These are phyloP conservation scores for Candida tallmaniae DNA, from an alignment of 805 yeast species.

Conservation along the genomic window DNA sequence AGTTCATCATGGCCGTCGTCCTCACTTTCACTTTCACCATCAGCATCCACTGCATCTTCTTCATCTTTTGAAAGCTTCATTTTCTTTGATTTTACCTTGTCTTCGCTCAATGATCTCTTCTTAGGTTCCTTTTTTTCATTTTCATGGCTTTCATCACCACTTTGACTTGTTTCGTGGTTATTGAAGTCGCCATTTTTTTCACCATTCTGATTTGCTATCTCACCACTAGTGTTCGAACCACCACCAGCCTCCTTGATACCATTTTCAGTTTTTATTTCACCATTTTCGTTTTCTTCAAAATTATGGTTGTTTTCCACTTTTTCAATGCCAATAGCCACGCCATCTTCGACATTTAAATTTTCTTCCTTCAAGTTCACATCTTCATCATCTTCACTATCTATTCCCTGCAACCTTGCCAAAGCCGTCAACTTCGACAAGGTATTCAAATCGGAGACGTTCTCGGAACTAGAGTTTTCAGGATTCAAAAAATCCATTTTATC, in stretches of 20 bases:
- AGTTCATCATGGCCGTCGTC: conserved; percentile 10
- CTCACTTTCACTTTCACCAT: conserved; percentile 8
- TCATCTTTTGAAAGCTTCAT: neutral
- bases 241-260: neutral
- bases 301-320: neutral
- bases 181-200: neutral
- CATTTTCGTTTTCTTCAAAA: too few relatives aligned
- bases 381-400: conserved; percentile 29
- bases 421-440: conserved; percentile 39
- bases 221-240: neutral
- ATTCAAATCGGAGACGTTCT: conserved; percentile 31
- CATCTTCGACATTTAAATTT: neutral
- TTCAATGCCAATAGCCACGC: conserved; percentile 2
- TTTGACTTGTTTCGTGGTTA: conserved; percentile 3
- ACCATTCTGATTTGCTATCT: neutral
- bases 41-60: neutral
- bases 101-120: neutral
- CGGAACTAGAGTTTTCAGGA: conserved; percentile 18
- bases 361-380: neutral
- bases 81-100: neutral
- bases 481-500: conserved; percentile 68
- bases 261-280: neutral
- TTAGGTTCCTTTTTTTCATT: conserved; percentile 12
- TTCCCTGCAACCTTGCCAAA: conserved; percentile 36
- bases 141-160: conserved; percentile 16